Conservation (phyloP, 495 filamentous ascomycete genomes). For the Tuber magnatum region DNA sequence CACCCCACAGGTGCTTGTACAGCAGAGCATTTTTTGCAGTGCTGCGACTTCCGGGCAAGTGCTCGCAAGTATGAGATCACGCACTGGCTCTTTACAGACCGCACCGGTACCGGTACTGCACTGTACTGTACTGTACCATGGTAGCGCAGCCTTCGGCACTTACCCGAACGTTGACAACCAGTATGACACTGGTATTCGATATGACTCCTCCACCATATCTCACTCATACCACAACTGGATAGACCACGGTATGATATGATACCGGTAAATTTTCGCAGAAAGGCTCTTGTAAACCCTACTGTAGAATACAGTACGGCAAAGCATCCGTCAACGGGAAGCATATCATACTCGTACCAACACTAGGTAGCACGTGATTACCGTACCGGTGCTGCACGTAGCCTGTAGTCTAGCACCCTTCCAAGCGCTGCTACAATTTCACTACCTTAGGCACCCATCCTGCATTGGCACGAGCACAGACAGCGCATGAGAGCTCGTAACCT, state of each 20-base stretch:
- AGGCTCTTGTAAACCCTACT: neutral
- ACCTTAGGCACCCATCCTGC: too few species aligned
- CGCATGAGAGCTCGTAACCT: neutral
- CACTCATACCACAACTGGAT: neutral
- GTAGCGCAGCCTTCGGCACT: neutral
- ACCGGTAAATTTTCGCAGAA: too few species aligned
- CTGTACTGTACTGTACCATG: neutral
- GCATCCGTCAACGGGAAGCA: too few species aligned
- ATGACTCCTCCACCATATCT: slow-evolving; percentile 1
- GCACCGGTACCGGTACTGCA: too few species aligned
- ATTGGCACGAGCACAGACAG: neutral
- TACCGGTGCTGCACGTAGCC: too few species aligned
- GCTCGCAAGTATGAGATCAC: neutral
- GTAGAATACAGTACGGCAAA: too few species aligned
- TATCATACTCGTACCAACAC: neutral
- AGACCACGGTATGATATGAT: too few species aligned
- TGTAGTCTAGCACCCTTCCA: neutral
- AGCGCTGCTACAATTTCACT: neutral
- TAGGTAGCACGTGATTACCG: neutral
- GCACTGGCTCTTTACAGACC: neutral
- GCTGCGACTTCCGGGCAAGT: neutral
- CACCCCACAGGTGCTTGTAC: neutral
- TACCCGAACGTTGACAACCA: too few species aligned
- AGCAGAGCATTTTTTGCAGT: neutral
- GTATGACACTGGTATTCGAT: neutral